Evolutionary conservation across 2,329 filamentous ascomycete species (phyloP), one percentile per base, ranked within the genome.

Genomic region (Cadophora luteo-olivacea): DNA sequence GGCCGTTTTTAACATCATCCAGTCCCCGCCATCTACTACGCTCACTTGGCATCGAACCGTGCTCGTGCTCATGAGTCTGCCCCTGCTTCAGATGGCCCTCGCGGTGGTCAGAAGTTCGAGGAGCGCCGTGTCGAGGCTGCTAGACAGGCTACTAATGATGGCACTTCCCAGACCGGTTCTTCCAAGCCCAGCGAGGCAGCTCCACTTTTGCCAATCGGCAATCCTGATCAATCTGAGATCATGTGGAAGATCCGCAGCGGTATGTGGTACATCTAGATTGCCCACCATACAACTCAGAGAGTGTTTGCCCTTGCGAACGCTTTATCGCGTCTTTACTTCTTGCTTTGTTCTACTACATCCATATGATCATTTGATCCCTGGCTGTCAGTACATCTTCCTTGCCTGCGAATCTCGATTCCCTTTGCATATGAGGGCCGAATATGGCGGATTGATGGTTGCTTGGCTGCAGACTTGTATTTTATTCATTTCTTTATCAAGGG

Each of bases 1-100:
- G 25, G 29, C 25, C 32, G 8, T 11, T 36, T n/a, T 61, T 69
- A 61, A 69, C 25, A 24, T 32, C 19, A 22, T 14, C 48, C 67
- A 73, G 72, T 90, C 72, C 96, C 96, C 0, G 94, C 96, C 0
- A 91, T 98, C 0, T 99, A 99, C 84, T 99, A 99, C 74, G 94
- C 97, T 0, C 96, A 99, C 80, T 81, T 99, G 71, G 94, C 94
- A 41, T 91, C 93, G 9, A 88, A 89, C 68, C 92, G 96, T 61
- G 93, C 92, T 24, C 89, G 89, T 65, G 84, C 89, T 3, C 96
- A 99, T 72, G 90, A 95, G 75, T 79, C 84, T 68, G 73, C 82
- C 3, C 76, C 81, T 0, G 77, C 82, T 0, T 85, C 82, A 19
- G 81, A 78, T 70, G 81, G 85, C 75, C 77, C 82, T 78, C 73